Evolutionary conservation across 768 basidiomycete genomes (phyloP), one percentile per base, ranked within the genome.

Genomic region (Crassisporium funariophilum): DNA sequence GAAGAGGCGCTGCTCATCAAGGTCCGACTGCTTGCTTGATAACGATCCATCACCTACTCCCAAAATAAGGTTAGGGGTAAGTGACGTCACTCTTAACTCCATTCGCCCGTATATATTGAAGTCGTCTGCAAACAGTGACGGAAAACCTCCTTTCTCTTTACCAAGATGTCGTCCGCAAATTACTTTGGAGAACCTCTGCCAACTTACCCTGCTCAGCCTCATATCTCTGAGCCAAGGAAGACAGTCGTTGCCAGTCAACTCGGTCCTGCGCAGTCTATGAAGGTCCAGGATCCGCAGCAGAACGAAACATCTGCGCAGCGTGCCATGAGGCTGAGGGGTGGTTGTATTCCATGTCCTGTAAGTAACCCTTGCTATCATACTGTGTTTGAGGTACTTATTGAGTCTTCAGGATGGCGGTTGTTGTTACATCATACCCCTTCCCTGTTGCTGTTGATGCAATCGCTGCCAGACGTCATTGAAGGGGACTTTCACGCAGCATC

Each of bases 321-420:
- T 13, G 57, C 58, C 33, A 47, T 50, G 22, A 55, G 63, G 21
- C 50, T 61, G 24, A 58, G 61, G 2, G 63, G 63, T 19, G 63
- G 63, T 15, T 65, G 63, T 38, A 54, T 65, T 36, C 63, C 61
- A 34, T 65, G 63, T 31, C 55, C 54, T 34, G 63, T 61, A 45
- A 21, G 58, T 48, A 13, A 35, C 34, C 41, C 4, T 16, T 20
- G 9, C 21, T 17, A 24, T 29, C 25, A 4, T 20, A 37, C 10
- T 5, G 24, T 6, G 19, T 20, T 25, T 22, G 21, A 35, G 29
- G 15, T 22, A 24, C 22, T 33, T 9, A 5, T 15, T 37, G n/a
- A n/a, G n/a, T n/a, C n/a, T n/a, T n/a, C n/a, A 59, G 67, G 57
- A 66, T 33, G 67, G 67, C 5, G 70, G 71, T 23, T 68, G 55